Base-by-base conservation (phyloP, 495 filamentous ascomycete species). In the Copromyces sp. region DNA sequence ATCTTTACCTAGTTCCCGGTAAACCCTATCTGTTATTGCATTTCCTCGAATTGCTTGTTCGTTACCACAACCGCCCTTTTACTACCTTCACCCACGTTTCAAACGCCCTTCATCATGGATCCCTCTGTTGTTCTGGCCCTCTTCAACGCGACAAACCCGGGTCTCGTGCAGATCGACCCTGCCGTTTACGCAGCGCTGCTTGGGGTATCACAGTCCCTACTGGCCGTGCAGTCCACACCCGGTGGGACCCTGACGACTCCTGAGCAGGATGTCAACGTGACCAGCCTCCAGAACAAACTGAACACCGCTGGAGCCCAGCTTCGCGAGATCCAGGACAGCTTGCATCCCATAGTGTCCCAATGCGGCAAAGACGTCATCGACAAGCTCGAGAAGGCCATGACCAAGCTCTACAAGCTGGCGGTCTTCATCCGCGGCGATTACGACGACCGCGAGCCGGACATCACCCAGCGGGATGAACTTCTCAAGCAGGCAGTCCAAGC, bases 391-490 rank as follows among this genome's bases (percentile, higher is more conserved):
- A 12, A 29, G 20, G 70, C 70, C n/a, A 61, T 71, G 70, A 40
- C 37, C 40, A 71, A 39, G 70, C 35, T 45, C 14, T 71, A 71
- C 42, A 61, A 40, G 24, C 35, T 71, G 24, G 70, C 70, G 11
- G 70, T 61, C 11, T 71, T 71, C 35, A 71, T 71, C 42, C 70
- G 70, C 5, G 70, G 70, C 70, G 42, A 71, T 16, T 71, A 61
- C 35, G 70, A 71, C 35, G 14, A 32, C 35, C 70, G 42, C 24
- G 39, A 71, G 32, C 45, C 44, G 38, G 70, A 71, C 70, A 17
- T n/a, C 41, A 39, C 29, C 14, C 24, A 61, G 35, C 42, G 16
- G 6, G 70, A 71, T 24, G 70, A 37, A 16, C 44, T 71, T 8
- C 70, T 71, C 40, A 37, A 71, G 42, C 44, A 61, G 42, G 44